Conservation (phyloP, 108 stramenopile species). For the Discostella stelligeroides region DNA sequence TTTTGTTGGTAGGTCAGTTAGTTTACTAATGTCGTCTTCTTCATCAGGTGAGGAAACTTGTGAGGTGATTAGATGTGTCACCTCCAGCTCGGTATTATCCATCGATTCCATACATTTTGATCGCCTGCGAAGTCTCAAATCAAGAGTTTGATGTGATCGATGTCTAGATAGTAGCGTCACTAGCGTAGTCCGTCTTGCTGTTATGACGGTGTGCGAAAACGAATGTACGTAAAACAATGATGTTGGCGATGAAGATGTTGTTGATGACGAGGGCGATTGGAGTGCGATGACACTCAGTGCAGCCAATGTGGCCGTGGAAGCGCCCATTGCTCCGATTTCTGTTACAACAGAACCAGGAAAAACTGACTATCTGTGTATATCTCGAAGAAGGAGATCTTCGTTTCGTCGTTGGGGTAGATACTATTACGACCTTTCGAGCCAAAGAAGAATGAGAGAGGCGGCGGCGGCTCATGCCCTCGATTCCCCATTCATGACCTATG, state of each 20-base stretch:
- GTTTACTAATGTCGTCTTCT: background rate
- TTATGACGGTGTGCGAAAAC: background rate
- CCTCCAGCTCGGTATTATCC: background rate
- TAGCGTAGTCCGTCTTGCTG: background rate
- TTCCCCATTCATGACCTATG: no score
- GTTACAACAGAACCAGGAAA: no score
- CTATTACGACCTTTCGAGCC: no score
- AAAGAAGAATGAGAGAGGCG: no score
- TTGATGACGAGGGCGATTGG: background rate
- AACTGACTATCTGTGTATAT: no score
- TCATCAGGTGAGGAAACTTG: background rate
- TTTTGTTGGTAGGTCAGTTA: background rate
- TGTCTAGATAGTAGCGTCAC: background rate
- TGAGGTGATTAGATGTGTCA: background rate
- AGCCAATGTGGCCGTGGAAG: background rate
- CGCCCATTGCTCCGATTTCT: slow-evolving; percentile 1
- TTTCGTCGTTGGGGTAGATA: no score
- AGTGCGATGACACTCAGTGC: background rate
- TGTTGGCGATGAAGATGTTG: no score
- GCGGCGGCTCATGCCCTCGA: no score
- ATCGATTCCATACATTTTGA: background rate
- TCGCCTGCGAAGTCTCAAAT: background rate
- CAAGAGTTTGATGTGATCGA: background rate
- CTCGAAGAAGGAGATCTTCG: no score
- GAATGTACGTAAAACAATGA: background rate